Conservation (phyloP, 495 filamentous ascomycete genomes). For the Viridothelium virens region DNA sequence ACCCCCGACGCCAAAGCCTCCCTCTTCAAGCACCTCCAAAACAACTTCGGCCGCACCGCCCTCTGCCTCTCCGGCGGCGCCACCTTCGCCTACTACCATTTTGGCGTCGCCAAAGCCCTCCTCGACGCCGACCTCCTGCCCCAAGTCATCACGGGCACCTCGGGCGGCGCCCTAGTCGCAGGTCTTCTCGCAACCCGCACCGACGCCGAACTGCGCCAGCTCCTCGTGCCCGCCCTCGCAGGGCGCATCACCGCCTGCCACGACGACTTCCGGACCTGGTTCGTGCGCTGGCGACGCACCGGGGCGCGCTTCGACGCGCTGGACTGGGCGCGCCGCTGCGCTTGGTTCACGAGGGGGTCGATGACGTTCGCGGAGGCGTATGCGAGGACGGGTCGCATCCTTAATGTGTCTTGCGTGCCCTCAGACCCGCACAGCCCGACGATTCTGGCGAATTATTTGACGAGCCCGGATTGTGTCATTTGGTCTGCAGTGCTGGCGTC, state of each 20-base stretch:
- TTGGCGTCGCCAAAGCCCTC: slow-evolving; percentile 84
- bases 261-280: slow-evolving; percentile 69
- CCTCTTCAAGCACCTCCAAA: slow-evolving; percentile 80
- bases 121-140: slow-evolving; percentile 81
- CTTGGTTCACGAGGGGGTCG: slow-evolving; percentile 82
- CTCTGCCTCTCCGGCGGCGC: slow-evolving; percentile 92
- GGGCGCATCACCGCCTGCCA: slow-evolving; percentile 76
- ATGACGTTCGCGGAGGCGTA: slow-evolving; percentile 95
- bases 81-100: slow-evolving; percentile 93
- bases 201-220: slow-evolving; percentile 74
- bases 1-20: slow-evolving; percentile 64
- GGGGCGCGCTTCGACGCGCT: slow-evolving; percentile 89
- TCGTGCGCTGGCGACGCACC: slow-evolving; percentile 78
- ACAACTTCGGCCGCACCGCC: slow-evolving; percentile 87
- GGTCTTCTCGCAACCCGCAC: slow-evolving; percentile 83
- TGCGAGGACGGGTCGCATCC: slow-evolving; percentile 82
- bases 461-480: slow-evolving; percentile 90
- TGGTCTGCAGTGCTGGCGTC: slow-evolving; percentile 96
- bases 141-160: slow-evolving; percentile 91
- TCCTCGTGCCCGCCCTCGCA: slow-evolving; percentile 80
- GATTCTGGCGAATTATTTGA: slow-evolving; percentile 88
- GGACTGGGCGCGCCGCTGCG: slow-evolving; percentile 78
- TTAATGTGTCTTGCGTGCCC: slow-evolving; percentile 96
- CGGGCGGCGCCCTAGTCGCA: slow-evolving; percentile 86
- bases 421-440: slow-evolving; percentile 90